Evolutionary conservation across 2,329 filamentous ascomycete species (phyloP).

Genomic region (Tolypocladium guangdongense): DNA sequence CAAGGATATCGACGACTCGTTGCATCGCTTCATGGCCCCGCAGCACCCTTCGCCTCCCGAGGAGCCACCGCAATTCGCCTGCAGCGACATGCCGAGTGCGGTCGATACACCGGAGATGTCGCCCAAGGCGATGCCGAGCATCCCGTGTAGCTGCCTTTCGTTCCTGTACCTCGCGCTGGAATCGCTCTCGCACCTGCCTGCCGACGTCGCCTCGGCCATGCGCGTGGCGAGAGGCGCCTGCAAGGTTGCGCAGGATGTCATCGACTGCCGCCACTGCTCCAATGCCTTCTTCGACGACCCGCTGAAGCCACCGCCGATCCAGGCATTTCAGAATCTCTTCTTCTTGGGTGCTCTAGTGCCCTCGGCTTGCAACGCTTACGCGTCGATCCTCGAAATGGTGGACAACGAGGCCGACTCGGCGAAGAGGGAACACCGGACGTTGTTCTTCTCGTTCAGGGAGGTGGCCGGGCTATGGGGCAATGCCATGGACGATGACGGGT

Average conservation of each 20-base stretch:
- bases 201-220: conserved; percentile 34
- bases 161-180: conserved; percentile 39
- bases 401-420: conserved; percentile 39
- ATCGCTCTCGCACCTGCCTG: conserved; percentile 35
- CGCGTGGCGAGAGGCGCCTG: conserved; percentile 35
- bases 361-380: conserved; percentile 47
- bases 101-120: conserved; percentile 7
- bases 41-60: conserved; percentile 9
- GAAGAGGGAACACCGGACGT: conserved; percentile 25
- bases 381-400: conserved; percentile 40
- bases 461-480: conserved; percentile 39
- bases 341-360: conserved; percentile 46
- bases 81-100: conserved; percentile 11
- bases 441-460: conserved; percentile 33
- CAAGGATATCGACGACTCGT: conserved; percentile 16
- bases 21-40: conserved; percentile 14
- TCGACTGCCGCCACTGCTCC: conserved; percentile 40
- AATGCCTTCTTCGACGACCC: conserved; percentile 23
- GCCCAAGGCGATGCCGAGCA: conserved; percentile 14
- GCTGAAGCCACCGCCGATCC: conserved; percentile 28
- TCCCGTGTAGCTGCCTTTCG: conserved; percentile 36
- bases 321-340: conserved; percentile 48
- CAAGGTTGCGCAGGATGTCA: conserved; percentile 37
- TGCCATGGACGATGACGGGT: conserved; percentile 12
- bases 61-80: conserved; percentile 10